Base-by-base conservation (phyloP, 805 yeast genomes). In the Komagataella mondaviorum region DNA sequence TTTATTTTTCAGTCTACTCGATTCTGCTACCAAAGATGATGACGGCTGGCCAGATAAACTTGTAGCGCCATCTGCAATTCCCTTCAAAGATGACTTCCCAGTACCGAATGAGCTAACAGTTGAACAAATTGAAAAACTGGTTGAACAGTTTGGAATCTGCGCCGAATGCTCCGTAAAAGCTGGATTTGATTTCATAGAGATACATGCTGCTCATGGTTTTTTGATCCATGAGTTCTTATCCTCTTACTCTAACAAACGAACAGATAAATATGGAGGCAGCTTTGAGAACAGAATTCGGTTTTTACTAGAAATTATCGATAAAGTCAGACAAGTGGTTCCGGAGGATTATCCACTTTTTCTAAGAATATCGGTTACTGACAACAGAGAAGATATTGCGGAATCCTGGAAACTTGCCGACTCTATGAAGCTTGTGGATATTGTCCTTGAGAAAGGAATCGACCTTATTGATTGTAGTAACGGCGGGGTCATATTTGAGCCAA, bases 191-290 rank as follows among this genome's bases (percentile, higher is more conserved):
- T 81, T 81, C 55, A 76, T 84, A 48, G 87, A 81, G 59, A 67
- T 83, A 49, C 87, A 83, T 61, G 70, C 70, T 44, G 88, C 88
- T 20, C 80, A 81, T 60, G 87, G 88, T 2, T 80, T 77, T 57
- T 62, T 82, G 49, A 54, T 75, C 43, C 67, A 71, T 57, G 70
- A 72, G 57, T 80, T 83, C 56, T 57, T 77, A 51, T 71, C 76
- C 39, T 63, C 66, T 1, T 56, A 60, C 46, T 63, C 75, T 24
- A 81, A 83, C 63, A 61, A 67, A 53, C 71, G 88, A 59, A 74
- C 75, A 1, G 88, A 83, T 59, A 69, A 73, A 55, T 83, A 80
- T 56, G 88, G 87, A 48, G 86, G 86, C 5, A 65, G 75, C 2
- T 67, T 80, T 51, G 85, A 79, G 58, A 80, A 80, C 63, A 71